phyloP scores from a whole-genome alignment of 192 early-diverging fungal genomes.

The Dispira simplex region DNA sequence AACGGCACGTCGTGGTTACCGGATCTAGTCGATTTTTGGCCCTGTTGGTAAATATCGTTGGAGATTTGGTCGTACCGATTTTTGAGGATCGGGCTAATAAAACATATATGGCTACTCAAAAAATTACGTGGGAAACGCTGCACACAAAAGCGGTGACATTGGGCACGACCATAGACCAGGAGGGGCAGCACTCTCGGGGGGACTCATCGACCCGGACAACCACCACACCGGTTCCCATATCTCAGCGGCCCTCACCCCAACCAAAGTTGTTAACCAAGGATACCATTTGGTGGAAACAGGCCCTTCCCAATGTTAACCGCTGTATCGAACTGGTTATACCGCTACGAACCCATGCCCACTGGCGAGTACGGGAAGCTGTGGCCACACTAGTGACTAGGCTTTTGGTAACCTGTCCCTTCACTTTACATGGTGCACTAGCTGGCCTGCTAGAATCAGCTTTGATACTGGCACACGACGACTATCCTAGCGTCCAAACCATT shows the following conservation, averaged over 20 bases:
- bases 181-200: too few relatives aligned
- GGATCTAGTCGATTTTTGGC: conserved; percentile 1
- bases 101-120: not conserved
- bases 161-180: not conserved
- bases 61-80: not conserved
- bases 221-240: not conserved
- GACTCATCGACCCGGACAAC: not conserved
- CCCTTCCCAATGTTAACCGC: not conserved
- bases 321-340: not conserved
- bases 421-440: not conserved
- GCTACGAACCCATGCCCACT: not conserved
- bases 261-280: not conserved
- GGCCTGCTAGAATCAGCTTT: not conserved
- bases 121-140: not conserved
- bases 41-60: not conserved
- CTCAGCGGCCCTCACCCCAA: not conserved
- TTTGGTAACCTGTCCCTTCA: not conserved
- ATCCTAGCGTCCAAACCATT: not conserved
- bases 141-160: not conserved
- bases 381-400: not conserved
- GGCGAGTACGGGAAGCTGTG: conserved; percentile 5
- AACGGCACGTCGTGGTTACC: not conserved
- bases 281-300: not conserved
- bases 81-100: not conserved
- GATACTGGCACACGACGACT: not conserved